Conservation (phyloP, 768 basidiomycete genomes). For the Hemileccinum impolitum region DNA sequence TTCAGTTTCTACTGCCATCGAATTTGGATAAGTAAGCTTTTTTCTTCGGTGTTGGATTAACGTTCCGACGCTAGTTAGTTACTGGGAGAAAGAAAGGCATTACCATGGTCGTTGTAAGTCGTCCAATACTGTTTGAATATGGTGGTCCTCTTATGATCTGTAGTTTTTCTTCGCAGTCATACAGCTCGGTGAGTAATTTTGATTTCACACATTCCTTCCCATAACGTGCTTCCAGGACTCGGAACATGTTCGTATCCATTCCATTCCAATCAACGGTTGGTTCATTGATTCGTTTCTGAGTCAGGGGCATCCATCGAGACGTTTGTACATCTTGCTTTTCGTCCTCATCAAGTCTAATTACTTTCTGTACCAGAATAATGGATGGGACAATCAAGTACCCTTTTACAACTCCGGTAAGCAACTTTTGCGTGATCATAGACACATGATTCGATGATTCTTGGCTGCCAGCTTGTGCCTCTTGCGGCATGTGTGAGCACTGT, state of each 20-base stretch:
- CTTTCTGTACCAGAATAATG: background rate
- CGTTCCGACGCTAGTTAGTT: background rate
- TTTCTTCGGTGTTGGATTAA: background rate
- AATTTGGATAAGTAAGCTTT: slow-evolving; percentile 16
- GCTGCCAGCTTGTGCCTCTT: slow-evolving; percentile 6
- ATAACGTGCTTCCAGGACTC: slow-evolving; percentile 1
- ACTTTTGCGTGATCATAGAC: too few species aligned
- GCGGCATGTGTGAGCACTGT: slow-evolving; percentile 3
- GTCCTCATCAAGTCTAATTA: background rate
- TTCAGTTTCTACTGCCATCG: slow-evolving; percentile 16
- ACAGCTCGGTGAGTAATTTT: slow-evolving; percentile 6
- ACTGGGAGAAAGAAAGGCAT: background rate
- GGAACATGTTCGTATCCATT: slow-evolving; percentile 7
- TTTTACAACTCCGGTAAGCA: slow-evolving; percentile 5
- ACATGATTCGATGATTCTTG: background rate
- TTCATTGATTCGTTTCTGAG: background rate
- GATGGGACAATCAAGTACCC: slow-evolving; percentile 3
- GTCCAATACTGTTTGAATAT: background rate
- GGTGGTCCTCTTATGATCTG: background rate
- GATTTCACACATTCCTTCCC: background rate
- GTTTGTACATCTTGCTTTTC: background rate
- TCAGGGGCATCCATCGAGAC: background rate
- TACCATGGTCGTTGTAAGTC: background rate
- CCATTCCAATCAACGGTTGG: background rate
- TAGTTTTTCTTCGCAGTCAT: background rate